phyloP scores from a whole-genome alignment of 352 stramenopile genomes.

The Phytophthora hybrid region DNA sequence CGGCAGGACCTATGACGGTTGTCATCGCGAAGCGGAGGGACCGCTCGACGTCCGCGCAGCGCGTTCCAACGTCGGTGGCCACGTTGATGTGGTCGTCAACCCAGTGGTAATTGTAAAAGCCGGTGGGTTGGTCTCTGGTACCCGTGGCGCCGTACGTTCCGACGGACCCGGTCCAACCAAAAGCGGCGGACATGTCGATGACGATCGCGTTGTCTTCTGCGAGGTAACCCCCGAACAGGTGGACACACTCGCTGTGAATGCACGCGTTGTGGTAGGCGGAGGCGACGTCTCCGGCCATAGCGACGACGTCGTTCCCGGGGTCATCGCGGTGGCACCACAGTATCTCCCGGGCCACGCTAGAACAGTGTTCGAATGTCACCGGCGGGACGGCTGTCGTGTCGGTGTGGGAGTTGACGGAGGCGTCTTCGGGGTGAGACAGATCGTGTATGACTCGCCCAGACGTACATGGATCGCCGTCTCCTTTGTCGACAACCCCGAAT shows the following conservation, averaged over 20 bases:
- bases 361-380: background rate
- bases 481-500: slow-evolving; percentile 3
- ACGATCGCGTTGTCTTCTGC: background rate
- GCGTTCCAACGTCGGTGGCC: background rate
- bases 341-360: background rate
- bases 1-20: background rate
- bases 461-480: background rate
- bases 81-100: background rate
- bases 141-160: background rate
- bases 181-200: background rate
- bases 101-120: slow-evolving; percentile 8
- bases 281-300: background rate
- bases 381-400: background rate
- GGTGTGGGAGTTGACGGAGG: background rate
- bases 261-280: slow-evolving; percentile 4
- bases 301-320: background rate
- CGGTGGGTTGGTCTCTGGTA: background rate
- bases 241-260: background rate
- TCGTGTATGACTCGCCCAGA: slow-evolving; percentile 2
- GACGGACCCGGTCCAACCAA: background rate
- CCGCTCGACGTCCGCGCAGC: background rate
- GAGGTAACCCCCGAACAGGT: background rate
- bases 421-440: background rate
- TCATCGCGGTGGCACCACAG: background rate
- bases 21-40: slow-evolving; percentile 6